These are phyloP conservation scores for Tulasnella sp. DNA, from an alignment of 768 basidiomycete genomes.

Conservation along the genomic window DNA sequence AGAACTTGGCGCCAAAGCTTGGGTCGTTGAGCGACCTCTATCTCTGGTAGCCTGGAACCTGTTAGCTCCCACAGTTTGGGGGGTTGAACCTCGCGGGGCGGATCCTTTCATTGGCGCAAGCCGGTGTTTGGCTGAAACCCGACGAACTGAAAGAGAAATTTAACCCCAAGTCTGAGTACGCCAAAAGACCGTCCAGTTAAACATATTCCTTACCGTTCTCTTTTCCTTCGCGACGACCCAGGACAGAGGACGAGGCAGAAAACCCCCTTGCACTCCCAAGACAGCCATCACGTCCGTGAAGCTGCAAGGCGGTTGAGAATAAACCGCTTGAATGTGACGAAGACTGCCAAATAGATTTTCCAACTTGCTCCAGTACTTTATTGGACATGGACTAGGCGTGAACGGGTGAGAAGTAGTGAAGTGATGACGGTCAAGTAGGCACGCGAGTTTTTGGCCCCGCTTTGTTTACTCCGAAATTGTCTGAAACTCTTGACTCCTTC, in stretches of 20 bases:
- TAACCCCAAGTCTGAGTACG: not conserved
- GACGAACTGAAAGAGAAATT: not conserved
- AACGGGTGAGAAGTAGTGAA: not conserved
- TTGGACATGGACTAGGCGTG: not conserved
- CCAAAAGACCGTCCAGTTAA: no score
- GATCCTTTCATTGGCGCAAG: not conserved
- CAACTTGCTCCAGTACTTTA: not conserved
- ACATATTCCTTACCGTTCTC: not conserved
- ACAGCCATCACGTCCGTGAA: not conserved
- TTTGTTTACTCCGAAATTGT: not conserved
- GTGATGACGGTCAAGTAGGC: not conserved
- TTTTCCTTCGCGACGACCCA: not conserved
- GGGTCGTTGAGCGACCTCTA: not conserved
- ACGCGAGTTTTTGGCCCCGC: not conserved
- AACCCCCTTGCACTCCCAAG: not conserved
- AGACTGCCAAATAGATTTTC: not conserved
- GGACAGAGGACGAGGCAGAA: not conserved
- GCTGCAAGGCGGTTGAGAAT: not conserved
- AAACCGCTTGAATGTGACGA: not conserved
- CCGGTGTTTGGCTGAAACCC: not conserved
- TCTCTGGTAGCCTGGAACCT: not conserved
- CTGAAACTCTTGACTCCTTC: not conserved
- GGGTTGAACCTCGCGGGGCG: not conserved
- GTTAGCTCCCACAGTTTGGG: not conserved
- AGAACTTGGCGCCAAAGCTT: not conserved